A percentile compares a stretch with the other conserved stretches of the same genome.
These are phyloP conservation scores for Pythium phragmitis DNA, from an alignment of 352 stramenopile species.

Conservation along the genomic window DNA sequence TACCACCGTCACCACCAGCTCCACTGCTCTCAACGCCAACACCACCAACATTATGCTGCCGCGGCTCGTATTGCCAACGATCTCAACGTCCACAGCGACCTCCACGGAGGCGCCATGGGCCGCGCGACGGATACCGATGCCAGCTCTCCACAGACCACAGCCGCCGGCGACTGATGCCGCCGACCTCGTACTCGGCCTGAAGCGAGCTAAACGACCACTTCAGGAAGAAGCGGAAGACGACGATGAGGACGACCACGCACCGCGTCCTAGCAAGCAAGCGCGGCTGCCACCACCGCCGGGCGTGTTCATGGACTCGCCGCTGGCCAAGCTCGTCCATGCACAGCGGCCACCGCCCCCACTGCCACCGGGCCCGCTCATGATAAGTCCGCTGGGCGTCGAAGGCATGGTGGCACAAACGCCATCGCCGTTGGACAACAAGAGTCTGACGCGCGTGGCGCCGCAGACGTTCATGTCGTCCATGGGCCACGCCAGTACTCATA, in stretches of 20 bases:
- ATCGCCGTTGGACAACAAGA: slow-evolving; percentile 1
- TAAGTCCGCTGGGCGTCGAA: slow-evolving; percentile 17
- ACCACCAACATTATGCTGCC: background rate
- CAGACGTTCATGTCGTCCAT: slow-evolving; percentile 14
- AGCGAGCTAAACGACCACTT: slow-evolving; percentile 15
- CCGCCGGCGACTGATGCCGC: slow-evolving; percentile 13
- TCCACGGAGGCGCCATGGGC: slow-evolving; percentile 1
- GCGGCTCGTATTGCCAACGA: slow-evolving; percentile 14
- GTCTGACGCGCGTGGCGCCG: slow-evolving; percentile 1
- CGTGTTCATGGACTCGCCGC: slow-evolving; percentile 23
- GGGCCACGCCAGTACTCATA: background rate
- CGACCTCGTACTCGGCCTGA: slow-evolving; percentile 38
- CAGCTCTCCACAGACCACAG: slow-evolving; percentile 4
- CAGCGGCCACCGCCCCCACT: slow-evolving; percentile 4
- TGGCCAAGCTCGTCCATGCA: slow-evolving; percentile 16
- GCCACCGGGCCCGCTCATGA: slow-evolving; percentile 6
- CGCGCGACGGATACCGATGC: slow-evolving; percentile 14
- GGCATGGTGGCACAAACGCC: slow-evolving; percentile 1
- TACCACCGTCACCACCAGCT: background rate
- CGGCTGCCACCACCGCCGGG: slow-evolving; percentile 11
- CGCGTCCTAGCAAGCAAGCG: background rate
- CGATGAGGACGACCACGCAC: background rate
- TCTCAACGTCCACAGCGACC: slow-evolving; percentile 4
- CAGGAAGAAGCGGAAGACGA: background rate
- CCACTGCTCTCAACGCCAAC: background rate